A percentile compares a stretch with the other conserved stretches of the same genome.
Evolutionary conservation across 2,329 filamentous ascomycete species (phyloP).

Genomic region (Aspergillus latus): DNA sequence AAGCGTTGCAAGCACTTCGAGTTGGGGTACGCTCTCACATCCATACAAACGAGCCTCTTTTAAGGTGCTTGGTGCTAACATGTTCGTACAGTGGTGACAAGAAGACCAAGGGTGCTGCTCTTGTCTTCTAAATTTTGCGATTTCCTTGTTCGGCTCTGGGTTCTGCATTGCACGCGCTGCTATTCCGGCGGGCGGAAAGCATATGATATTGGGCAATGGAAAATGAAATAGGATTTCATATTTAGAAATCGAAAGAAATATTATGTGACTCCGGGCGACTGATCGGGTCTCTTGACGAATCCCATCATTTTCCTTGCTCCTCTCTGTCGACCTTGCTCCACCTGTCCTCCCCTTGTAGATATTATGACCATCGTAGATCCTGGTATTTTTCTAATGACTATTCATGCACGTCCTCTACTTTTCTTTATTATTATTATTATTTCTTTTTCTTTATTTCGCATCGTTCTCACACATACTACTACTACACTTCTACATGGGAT

Average conservation of each 20-base stretch:
- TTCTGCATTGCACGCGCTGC: slow-evolving; percentile 40
- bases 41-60: not conserved
- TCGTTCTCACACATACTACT: slow-evolving; percentile 1
- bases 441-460: not conserved
- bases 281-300: slow-evolving; percentile 33
- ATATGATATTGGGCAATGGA: slow-evolving; percentile 43
- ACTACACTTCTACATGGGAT: slow-evolving; percentile 4
- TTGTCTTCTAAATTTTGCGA: slow-evolving; percentile 87
- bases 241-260: slow-evolving; percentile 38
- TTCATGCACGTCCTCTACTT: not conserved
- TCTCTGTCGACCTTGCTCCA: not conserved
- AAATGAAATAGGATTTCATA: slow-evolving; percentile 45
- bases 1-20: slow-evolving; percentile 99
- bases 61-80: slow-evolving; percentile 40
- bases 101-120: slow-evolving; percentile 99
- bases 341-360: not conserved
- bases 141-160: slow-evolving; percentile 46
- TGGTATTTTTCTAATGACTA: not conserved
- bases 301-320: not conserved
- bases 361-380: slow-evolving; percentile 12
- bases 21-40: slow-evolving; percentile 72
- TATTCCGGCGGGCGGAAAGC: slow-evolving; percentile 32
- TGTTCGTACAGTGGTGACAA: slow-evolving; percentile 83
- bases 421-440: not conserved
- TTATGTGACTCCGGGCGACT: slow-evolving; percentile 35